Percentiles rank a stretch among this genome's conserved stretches.
phyloP scores from a whole-genome alignment of 108 stramenopile genomes.

The Cyclotella cryptica region DNA sequence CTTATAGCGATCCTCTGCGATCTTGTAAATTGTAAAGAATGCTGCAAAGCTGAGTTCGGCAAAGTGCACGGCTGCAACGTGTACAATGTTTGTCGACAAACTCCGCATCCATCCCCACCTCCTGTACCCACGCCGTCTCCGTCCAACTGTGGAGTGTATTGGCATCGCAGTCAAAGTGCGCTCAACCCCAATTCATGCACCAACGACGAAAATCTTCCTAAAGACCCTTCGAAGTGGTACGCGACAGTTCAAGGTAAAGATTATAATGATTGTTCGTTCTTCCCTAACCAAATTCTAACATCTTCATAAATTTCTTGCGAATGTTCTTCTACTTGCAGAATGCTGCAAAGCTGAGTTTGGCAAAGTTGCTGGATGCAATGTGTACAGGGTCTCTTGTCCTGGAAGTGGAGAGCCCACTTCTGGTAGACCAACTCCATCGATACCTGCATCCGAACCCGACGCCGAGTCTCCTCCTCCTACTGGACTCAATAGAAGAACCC shows the following conservation, averaged over 20 bases:
- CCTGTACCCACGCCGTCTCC: not conserved
- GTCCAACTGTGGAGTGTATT: slow-evolving; percentile 1
- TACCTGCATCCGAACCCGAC: not conserved
- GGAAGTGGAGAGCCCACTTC: not conserved
- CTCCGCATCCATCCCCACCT: not conserved
- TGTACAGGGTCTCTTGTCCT: not conserved
- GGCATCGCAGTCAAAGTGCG: slow-evolving; percentile 7
- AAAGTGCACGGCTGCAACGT: slow-evolving; percentile 17
- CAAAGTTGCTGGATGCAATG: slow-evolving; percentile 6
- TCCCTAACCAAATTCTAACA: no score
- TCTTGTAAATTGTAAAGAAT: not conserved
- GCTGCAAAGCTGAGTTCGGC: slow-evolving; percentile 17
- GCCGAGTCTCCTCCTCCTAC: slow-evolving; percentile 7
- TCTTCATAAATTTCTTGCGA: no score
- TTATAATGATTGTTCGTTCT: not conserved
- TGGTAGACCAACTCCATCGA: not conserved
- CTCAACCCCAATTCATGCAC: slow-evolving; percentile 11
- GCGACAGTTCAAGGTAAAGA: slow-evolving; percentile 9
- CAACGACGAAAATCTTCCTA: slow-evolving; percentile 5
- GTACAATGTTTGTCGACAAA: slow-evolving; percentile 10
- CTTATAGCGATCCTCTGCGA: not conserved
- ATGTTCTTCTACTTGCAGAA: not conserved
- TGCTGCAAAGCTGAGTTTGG: slow-evolving; percentile 12
- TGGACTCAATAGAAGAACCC: not conserved
- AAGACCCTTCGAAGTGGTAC: slow-evolving; percentile 7